Evolutionary conservation across 2,329 filamentous ascomycete genomes (phyloP), one percentile per base, ranked within the genome.

Genomic region (Neofusicoccum kwambonambiense): DNA sequence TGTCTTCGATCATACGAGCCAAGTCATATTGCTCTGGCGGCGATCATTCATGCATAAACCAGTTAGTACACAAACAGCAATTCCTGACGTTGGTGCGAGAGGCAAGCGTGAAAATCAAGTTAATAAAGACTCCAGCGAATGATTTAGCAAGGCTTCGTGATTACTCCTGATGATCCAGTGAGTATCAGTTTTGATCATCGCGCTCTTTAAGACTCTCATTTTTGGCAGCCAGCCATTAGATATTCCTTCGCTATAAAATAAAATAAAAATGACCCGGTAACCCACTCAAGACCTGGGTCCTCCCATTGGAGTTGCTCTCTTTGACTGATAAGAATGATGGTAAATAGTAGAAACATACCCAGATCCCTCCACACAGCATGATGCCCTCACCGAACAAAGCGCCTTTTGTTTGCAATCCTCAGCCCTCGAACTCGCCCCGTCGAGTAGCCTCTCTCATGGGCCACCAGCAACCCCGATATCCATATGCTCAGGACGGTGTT

Each of bases 381-480:
- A 52, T 12, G 50, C 17, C n/a, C 15, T 3, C 50, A 37, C 50
- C 15, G 12, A 39, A 11, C 37, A 39, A 15, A 22, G 42, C 56
- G 56, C 56, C 41, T 6, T 17, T 5, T 47, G 9, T 47, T 37
- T 47, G 41, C 56, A 47, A 37, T 35, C 8, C 49, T 34, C 49
- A 2, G 15, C 11, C 37, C 17, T 17, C 2, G 11, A 22, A 13
- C 22, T 34, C 27, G 3, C 11, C 19, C 42, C 41, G 19, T 17
- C 17, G 13, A 37, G 27, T 31, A 37, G 27, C 41, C 31, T n/a
- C 15, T 37, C 42, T 47, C 42, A 60, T 7, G 56, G n/a, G 8
- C 41, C 56, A 22, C 56, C 56, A 1, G 42, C 56, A 60, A 60
- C 31, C 9, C 56, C 56, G 31, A 60, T 60, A 9, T 42, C 56